Base-by-base conservation (phyloP, 129 eudicot genomes). In the Apium graveolens region DNA sequence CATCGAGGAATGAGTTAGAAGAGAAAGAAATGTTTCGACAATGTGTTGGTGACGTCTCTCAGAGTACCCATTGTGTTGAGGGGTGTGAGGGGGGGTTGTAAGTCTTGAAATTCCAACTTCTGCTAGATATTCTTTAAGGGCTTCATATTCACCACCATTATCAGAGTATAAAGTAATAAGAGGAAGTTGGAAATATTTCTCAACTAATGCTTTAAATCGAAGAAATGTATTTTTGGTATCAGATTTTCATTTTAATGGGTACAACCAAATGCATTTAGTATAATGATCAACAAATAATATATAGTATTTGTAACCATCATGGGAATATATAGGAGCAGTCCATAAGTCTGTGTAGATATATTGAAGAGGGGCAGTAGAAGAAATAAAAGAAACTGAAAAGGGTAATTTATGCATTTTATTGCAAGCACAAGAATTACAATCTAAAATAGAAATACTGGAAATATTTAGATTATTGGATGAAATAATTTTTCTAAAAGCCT, bases 381-480 rank as follows among this genome's bases (percentile, higher is more conserved):
- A 31, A 18, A 29, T 32, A 1, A 27, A 17, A 10, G 79, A 63
- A 5, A 24, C 11, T 1, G 32, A 6, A 27, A 78, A 78, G 1
- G 80, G 55, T 1, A 62, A n/a, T 5, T 41, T n/a, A 27, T 78
- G 80, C 42, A 74, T 78, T 53, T 78, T 63, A 51, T 31, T 78
- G 60, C 29, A 78, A 34, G 5, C 21, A 53, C 70, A 76, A 17
- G 79, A 11, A 20, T 76, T 76, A 55, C 79, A 76, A 53, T 53
- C 13, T 3, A 43, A 43, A 18, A 41, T 34, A 5, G 53, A 45
- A 26, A 75, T 45, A 18, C 26, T 53, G 3, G 63, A 1, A 11
- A 75, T 35, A 42, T 7, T 45, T 26, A 55, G 11, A 42, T n/a
- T n/a, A n/a, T n/a, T n/a, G n/a, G n/a, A n/a, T n/a, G n/a, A n/a